Evolutionary conservation across 495 filamentous ascomycete genomes (phyloP).

Genomic region (Antarctomyces pellizariae): DNA sequence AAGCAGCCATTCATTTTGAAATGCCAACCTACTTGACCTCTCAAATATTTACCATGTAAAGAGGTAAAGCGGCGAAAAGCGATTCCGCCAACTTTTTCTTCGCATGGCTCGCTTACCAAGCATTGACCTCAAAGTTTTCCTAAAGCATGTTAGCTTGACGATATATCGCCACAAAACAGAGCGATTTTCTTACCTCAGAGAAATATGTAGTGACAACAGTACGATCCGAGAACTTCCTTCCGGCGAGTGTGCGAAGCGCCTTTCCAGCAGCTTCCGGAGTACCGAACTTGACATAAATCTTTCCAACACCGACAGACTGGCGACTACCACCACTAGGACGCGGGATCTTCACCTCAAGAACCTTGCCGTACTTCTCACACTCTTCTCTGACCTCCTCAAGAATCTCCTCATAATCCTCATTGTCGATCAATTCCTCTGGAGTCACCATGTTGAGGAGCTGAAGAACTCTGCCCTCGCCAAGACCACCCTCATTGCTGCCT

Average conservation of each 20-base stretch:
- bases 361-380: slow-evolving; percentile 67
- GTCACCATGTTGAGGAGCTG: slow-evolving; percentile 97
- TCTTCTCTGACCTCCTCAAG: slow-evolving; percentile 79
- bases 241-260: slow-evolving; percentile 68
- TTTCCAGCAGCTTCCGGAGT: slow-evolving; percentile 52
- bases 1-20: no score
- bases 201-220: slow-evolving; percentile 95
- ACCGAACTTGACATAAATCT: slow-evolving; percentile 92
- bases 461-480: slow-evolving; percentile 58
- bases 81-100: no score
- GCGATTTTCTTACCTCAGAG: slow-evolving; percentile 40
- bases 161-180: slow-evolving; percentile 1
- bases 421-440: slow-evolving; percentile 78
- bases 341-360: slow-evolving; percentile 76
- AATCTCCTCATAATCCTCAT: slow-evolving; percentile 93
- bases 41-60: no score
- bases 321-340: slow-evolving; percentile 60
- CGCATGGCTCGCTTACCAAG: slow-evolving; percentile 44
- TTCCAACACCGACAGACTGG: slow-evolving; percentile 74
- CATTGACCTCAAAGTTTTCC: slow-evolving; percentile 60
- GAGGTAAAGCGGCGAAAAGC: no score
- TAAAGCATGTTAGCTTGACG: slow-evolving; percentile 15
- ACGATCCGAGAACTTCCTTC: slow-evolving; percentile 81
- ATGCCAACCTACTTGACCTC: no score
- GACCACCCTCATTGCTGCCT: slow-evolving; percentile 58